Conservation (phyloP, 495 filamentous ascomycete genomes). For the Penicillium angulare region DNA sequence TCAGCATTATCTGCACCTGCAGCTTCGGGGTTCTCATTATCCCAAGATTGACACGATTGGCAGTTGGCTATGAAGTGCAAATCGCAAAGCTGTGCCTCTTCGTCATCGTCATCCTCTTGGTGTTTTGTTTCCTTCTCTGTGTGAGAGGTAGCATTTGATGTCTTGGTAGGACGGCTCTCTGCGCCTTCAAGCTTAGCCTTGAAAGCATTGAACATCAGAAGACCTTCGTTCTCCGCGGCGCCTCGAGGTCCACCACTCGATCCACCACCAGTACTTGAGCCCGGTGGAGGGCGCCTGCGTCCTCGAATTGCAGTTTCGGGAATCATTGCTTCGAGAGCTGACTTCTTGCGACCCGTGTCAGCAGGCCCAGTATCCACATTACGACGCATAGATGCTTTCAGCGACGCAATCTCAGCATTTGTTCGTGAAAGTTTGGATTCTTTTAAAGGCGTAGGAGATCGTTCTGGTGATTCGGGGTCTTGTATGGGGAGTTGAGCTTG, state of each 20-base stretch:
- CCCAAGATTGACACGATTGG: constrained; percentile 82
- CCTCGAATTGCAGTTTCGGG: constrained; percentile 76
- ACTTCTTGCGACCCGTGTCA: constrained; percentile 59
- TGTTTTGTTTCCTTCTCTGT: constrained; percentile 23
- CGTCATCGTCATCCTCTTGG: constrained; percentile 43
- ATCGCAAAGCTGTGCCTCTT: constrained; percentile 75
- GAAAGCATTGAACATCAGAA: constrained; percentile 74
- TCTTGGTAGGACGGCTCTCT: constrained; percentile 33
- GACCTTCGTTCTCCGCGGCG: constrained; percentile 58
- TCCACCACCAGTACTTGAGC: constrained; percentile 32
- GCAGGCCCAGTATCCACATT: constrained; percentile 58
- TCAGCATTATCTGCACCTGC: constrained; percentile 37
- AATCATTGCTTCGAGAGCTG: constrained; percentile 75
- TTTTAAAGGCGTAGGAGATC: constrained; percentile 47
- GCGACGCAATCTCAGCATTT: constrained; percentile 85
- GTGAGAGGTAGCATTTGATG: constrained; percentile 25
- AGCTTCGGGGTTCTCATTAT: constrained; percentile 26
- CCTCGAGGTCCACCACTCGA: constrained; percentile 23
- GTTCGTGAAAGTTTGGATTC: constrained; percentile 69
- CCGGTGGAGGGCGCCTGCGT: constrained; percentile 69
- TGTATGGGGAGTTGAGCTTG: constrained; percentile 35
- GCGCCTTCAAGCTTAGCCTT: constrained; percentile 69
- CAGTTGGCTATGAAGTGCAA: constrained; percentile 92
- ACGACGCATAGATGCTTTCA: constrained; percentile 92
- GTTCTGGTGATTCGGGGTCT: constrained; percentile 48